phyloP scores from a whole-genome alignment of 2,329 filamentous ascomycete species.

The Cytospora piceae region DNA sequence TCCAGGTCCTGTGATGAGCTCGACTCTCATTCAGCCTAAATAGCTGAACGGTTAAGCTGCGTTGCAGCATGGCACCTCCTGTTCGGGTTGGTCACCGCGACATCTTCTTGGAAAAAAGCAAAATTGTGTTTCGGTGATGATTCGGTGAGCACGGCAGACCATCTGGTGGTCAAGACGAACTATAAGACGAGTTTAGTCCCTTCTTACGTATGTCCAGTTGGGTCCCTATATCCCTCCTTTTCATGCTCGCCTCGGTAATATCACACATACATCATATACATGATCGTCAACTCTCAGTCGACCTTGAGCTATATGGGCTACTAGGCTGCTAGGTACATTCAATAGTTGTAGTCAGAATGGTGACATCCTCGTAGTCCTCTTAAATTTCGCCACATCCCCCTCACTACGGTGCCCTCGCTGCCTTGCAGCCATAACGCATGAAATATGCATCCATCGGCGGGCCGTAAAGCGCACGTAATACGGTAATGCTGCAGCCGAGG shows the following conservation, averaged over 20 bases:
- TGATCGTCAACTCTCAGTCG: too few species aligned
- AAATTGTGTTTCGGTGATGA: too few species aligned
- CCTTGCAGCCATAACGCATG: constrained; percentile 25
- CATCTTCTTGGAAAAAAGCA: too few species aligned
- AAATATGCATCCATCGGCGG: constrained; percentile 41
- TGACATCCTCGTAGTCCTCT: neutral
- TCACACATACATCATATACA: too few species aligned
- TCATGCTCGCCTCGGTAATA: neutral
- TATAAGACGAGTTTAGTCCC: constrained; percentile 9
- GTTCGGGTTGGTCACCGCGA: too few species aligned
- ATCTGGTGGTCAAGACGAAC: neutral
- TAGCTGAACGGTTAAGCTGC: too few species aligned
- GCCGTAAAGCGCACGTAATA: constrained; percentile 39
- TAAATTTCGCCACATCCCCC: neutral
- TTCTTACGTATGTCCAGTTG: neutral
- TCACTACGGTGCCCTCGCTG: constrained; percentile 28
- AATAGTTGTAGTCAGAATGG: neutral
- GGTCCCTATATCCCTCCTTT: neutral
- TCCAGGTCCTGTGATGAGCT: too few species aligned
- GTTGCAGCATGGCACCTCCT: too few species aligned
- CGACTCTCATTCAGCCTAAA: too few species aligned
- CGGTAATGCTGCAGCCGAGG: constrained; percentile 39
- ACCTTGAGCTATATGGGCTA: too few species aligned
- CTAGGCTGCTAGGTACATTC: too few species aligned
- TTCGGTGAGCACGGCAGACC: neutral